Evolutionary conservation across 2,329 filamentous ascomycete genomes (phyloP).

Genomic region (Fusarium udum): DNA sequence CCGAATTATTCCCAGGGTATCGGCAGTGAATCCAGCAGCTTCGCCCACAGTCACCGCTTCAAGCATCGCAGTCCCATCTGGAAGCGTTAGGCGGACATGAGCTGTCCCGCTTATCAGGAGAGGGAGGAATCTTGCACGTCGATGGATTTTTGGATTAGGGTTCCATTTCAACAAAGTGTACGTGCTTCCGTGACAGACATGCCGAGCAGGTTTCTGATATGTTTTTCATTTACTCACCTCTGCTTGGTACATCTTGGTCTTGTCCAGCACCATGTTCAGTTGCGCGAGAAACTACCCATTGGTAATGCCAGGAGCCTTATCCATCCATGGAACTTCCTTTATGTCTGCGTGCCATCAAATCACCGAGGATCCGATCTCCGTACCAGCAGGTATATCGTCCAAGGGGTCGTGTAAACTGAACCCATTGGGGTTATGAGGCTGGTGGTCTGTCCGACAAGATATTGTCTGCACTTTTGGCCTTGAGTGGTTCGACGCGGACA

Average conservation of each 20-base stretch:
- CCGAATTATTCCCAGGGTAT: background rate
- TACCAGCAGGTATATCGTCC: background rate
- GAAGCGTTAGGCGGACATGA: background rate
- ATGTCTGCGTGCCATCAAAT: background rate
- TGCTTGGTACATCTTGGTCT: background rate
- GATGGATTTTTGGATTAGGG: background rate
- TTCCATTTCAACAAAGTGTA: background rate
- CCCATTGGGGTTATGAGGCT: background rate
- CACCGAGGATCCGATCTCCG: background rate
- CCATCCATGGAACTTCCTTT: background rate
- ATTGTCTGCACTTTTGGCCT: background rate
- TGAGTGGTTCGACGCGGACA: background rate
- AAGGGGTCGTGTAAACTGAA: background rate
- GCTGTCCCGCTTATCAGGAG: background rate
- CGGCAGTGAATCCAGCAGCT: background rate
- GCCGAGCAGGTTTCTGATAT: background rate
- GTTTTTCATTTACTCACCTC: background rate
- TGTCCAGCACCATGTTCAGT: background rate
- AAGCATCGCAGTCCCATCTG: background rate
- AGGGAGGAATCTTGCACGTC: accelerated
- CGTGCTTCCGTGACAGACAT: background rate
- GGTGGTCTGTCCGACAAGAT: background rate
- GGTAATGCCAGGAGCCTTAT: accelerated
- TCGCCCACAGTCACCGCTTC: accelerated
- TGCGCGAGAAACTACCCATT: background rate